Conservation (phyloP, 257 asterid genomes). For the Solanum microdontum region DNA sequence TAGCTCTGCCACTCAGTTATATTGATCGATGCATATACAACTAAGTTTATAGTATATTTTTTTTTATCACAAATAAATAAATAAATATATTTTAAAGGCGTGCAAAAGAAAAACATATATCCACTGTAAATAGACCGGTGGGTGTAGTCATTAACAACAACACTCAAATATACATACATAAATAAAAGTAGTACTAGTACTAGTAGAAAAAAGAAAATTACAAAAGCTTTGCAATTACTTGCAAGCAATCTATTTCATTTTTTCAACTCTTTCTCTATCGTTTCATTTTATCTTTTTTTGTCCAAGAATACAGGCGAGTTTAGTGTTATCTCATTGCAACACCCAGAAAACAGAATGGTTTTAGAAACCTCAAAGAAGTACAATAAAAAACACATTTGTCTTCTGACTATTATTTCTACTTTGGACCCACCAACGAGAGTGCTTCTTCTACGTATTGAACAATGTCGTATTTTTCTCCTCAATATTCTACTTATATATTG, state of each 20-base stretch:
- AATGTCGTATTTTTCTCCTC: not conserved
- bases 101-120: not conserved
- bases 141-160: not conserved
- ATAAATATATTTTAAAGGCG: not conserved
- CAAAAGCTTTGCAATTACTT: slow-evolving; percentile 6
- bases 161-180: not conserved
- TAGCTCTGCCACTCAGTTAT: not conserved
- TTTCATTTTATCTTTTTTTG: not conserved
- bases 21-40: not conserved
- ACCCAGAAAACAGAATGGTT: not conserved
- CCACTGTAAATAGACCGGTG: not conserved
- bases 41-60: not conserved
- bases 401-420: not conserved
- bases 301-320: not conserved
- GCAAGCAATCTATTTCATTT: not conserved
- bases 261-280: not conserved
- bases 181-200: not conserved
- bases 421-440: not conserved
- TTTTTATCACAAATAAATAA: too few relatives aligned
- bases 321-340: slow-evolving; percentile 1
- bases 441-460: slow-evolving; percentile 17
- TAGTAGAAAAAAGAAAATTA: not conserved
- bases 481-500: not conserved
- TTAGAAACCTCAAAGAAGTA: not conserved
- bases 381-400: not conserved